Base-by-base conservation (phyloP, 2,329 filamentous ascomycete species). In the Cercospora zeina region DNA sequence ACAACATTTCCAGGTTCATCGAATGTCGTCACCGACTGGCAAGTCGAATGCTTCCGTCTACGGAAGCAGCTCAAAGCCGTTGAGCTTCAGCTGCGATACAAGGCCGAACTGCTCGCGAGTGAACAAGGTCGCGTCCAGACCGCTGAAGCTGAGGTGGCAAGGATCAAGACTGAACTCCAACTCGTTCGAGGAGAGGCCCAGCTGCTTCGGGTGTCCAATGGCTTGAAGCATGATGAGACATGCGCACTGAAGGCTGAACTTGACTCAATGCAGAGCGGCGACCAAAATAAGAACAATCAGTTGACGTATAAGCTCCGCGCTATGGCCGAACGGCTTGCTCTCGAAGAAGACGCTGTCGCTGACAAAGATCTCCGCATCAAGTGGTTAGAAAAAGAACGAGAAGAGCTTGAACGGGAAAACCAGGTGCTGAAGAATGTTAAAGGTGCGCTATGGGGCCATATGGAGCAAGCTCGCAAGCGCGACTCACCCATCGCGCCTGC, bases 361-460 rank as follows among this genome's bases (percentile, higher is more conserved):
- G 57, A 59, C 24, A 54, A 58, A 13, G 61, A 63, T 37, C 33
- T 53, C 5, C 33, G 58, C 37, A 60, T 63, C 19, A 59, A 63
- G 33, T 59, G 61, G 33, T 19, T 63, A 11, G 56, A 60, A n/a
- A 37, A 39, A 10, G 61, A 63, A 54, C 54, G 54, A 27, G 49
- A 54, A 27, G 61, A 63, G 31, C 34, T 63, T 11, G 57, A 63
- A 16, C 31, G 61, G 14, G 61, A 63, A 30, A 63, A 60, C 14
- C 42, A 54, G 36, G 51, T 63, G 24, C 47, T 42, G 24, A 58
- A 59, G 53, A 63, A 63, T 57, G 51, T 59, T n/a, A 63, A 58
- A 36, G 58, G 55, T n/a, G 55, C 55, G 3, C 27, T 58, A 16
- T 58, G 55, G 55, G 55, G 55, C 8, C 55, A 58, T 27, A 58